phyloP scores from a whole-genome alignment of 306 rosid species.

The Quercus robur region DNA sequence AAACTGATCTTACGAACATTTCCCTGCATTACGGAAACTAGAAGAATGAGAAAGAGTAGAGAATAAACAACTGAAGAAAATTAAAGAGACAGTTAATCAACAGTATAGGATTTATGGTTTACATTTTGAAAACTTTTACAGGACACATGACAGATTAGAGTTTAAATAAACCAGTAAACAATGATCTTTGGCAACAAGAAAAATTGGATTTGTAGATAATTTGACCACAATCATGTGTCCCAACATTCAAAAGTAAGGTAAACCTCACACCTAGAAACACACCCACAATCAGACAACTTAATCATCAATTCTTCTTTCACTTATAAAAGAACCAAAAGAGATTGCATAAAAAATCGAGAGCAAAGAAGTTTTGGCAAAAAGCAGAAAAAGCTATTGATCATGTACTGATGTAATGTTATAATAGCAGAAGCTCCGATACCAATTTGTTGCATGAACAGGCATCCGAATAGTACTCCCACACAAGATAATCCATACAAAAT shows the following conservation, averaged over 20 bases:
- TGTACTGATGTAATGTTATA: too few relatives aligned
- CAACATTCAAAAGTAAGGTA: background rate
- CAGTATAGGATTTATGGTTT: background rate
- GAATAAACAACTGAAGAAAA: background rate
- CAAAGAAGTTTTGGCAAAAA: background rate
- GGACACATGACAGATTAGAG: background rate
- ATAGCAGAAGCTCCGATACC: too few relatives aligned
- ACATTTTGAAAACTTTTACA: background rate
- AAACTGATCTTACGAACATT: constrained; percentile 50
- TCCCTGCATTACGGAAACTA: constrained; percentile 42
- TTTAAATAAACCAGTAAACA: background rate
- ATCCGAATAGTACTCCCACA: too few relatives aligned
- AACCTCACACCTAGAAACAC: background rate
- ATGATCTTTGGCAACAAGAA: background rate
- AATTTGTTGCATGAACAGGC: too few relatives aligned
- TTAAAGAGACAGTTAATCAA: background rate
- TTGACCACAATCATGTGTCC: background rate
- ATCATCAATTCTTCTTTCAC: background rate
- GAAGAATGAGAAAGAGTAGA: background rate
- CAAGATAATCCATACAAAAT: background rate
- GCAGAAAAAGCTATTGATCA: background rate
- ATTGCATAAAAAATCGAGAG: background rate
- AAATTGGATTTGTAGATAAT: background rate
- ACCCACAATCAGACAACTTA: background rate
- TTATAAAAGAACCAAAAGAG: background rate